Evolutionary conservation across 2,329 filamentous ascomycete species (phyloP).

Genomic region (Endocalyx cinctus): DNA sequence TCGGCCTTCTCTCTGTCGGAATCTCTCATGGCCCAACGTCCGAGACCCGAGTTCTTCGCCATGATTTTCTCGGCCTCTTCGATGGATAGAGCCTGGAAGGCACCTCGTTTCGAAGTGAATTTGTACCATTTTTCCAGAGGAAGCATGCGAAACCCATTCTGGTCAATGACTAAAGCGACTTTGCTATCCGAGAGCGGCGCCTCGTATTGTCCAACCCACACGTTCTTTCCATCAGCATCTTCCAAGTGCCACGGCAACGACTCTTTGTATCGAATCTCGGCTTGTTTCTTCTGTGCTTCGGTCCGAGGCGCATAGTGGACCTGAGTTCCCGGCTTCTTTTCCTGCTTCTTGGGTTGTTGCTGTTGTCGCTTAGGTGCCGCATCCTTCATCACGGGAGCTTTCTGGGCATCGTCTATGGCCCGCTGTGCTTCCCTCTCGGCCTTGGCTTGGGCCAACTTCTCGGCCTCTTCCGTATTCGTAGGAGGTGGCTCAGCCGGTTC

Average conservation of each 20-base stretch:
- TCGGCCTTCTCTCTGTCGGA: conserved; percentile 47
- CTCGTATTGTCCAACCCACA: conserved; percentile 89
- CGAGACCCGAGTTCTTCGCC: conserved; percentile 70
- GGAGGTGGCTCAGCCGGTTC: conserved; percentile 33
- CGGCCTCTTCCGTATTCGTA: conserved; percentile 54
- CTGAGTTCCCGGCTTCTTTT: conserved; percentile 75
- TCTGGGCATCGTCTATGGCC: conserved; percentile 84
- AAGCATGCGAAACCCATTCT: conserved; percentile 72
- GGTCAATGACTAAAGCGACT: conserved; percentile 70
- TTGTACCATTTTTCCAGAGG: conserved; percentile 96
- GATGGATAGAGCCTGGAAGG: conserved; percentile 71
- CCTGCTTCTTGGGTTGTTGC: conserved; percentile 58
- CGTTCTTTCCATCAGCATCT: conserved; percentile 92
- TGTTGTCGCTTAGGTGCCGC: conserved; percentile 39
- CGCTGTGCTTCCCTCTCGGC: conserved; percentile 81
- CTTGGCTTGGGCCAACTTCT: conserved; percentile 63
- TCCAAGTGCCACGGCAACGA: conserved; percentile 95
- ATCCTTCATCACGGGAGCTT: conserved; percentile 73
- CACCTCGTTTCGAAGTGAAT: conserved; percentile 69
- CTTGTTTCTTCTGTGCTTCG: conserved; percentile 74
- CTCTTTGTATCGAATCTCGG: conserved; percentile 81
- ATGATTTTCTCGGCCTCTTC: conserved; percentile 84
- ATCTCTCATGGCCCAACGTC: conserved; percentile 75
- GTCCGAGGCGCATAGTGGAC: conserved; percentile 75
- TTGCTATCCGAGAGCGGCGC: conserved; percentile 82